phyloP scores from a whole-genome alignment of 768 basidiomycete genomes.

The Rubroboletus satanas region DNA sequence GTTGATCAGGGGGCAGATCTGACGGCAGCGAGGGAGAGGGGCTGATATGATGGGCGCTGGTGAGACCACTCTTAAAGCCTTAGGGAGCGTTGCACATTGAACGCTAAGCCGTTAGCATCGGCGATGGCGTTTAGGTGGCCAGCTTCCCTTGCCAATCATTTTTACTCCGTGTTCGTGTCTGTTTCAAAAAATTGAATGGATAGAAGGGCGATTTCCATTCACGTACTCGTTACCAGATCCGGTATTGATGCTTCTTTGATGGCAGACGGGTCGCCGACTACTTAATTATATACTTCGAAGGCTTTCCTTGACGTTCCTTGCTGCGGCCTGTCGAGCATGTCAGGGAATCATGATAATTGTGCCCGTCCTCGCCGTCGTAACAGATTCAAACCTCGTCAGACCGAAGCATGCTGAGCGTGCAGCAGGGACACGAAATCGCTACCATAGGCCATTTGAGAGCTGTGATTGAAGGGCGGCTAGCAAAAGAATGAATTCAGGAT shows the following conservation, averaged over 20 bases:
- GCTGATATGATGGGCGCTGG: background rate
- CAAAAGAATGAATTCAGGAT: background rate
- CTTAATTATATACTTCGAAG: background rate
- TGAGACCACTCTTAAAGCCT: slow-evolving; percentile 3
- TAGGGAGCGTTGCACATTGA: background rate
- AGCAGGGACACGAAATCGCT: background rate
- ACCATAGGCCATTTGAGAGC: background rate
- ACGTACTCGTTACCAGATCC: slow-evolving; percentile 6
- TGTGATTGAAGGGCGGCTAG: background rate
- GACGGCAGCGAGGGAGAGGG: background rate
- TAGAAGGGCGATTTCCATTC: slow-evolving; percentile 8
- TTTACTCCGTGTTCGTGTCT: background rate
- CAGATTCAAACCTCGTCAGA: background rate
- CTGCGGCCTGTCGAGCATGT: background rate
- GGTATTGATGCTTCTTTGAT: slow-evolving; percentile 11
- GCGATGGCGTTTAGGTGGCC: slow-evolving; percentile 21
- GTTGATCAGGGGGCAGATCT: slow-evolving; percentile 5
- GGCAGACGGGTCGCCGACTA: background rate
- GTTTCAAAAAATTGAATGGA: background rate
- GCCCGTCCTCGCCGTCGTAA: background rate
- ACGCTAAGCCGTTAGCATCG: slow-evolving; percentile 2
- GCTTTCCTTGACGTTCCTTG: background rate
- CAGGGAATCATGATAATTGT: background rate
- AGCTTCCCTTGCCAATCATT: slow-evolving; percentile 1
- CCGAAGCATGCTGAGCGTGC: background rate